A percentile compares a stretch with the other conserved stretches of the same genome.
Conservation (phyloP, 177 flowering plant species). For the Vitis hybrid region DNA sequence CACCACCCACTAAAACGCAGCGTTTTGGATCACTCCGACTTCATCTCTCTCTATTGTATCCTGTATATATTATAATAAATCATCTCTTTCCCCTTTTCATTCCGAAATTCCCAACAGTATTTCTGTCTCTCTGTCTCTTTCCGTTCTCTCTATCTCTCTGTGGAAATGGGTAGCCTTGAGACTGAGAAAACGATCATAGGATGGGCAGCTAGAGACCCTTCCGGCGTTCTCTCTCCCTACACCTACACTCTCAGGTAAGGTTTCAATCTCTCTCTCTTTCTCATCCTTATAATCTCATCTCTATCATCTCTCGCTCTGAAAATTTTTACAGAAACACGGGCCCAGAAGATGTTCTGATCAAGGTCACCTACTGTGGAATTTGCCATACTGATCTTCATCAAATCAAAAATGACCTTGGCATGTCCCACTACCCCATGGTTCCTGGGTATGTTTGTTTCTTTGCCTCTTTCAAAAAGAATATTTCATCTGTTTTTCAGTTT, state of each 20-base stretch:
- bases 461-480: neutral
- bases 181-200: slow-evolving; percentile 54
- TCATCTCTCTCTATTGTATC: too few species aligned
- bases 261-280: neutral
- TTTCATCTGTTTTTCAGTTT: neutral
- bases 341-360: slow-evolving; percentile 67
- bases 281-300: neutral
- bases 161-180: slow-evolving; percentile 63
- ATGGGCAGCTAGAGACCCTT: slow-evolving; percentile 88
- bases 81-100: too few species aligned
- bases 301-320: neutral
- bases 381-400: slow-evolving; percentile 77
- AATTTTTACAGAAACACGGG: slow-evolving; percentile 63
- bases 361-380: slow-evolving; percentile 61
- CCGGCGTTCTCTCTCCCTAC: slow-evolving; percentile 80
- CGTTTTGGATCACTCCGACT: too few species aligned
- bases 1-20: too few species aligned
- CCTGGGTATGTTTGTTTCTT: slow-evolving; percentile 48
- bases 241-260: slow-evolving; percentile 69
- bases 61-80: too few species aligned
- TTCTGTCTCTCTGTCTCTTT: too few species aligned
- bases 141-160: neutral
- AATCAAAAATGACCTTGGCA: slow-evolving; percentile 67
- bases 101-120: too few species aligned
- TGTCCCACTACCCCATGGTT: slow-evolving; percentile 77